phyloP scores from a whole-genome alignment of 331 rosid genomes.

The Stylosanthes scabra region DNA sequence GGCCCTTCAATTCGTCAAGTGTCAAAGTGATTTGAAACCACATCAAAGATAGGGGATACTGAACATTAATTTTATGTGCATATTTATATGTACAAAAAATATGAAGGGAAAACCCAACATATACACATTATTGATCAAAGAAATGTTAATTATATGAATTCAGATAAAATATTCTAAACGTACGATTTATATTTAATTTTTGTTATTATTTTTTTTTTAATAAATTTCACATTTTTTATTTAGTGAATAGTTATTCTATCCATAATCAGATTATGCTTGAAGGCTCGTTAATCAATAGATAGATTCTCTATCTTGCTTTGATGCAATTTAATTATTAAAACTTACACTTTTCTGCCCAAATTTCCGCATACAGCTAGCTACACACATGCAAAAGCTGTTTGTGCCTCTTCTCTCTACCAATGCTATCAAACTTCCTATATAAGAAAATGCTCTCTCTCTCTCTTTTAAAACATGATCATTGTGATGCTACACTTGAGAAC shows the following conservation, averaged over 20 bases:
- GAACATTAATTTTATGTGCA: background rate
- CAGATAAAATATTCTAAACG: no score
- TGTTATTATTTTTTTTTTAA: no score
- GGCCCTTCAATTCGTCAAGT: background rate
- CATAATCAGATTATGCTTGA: no score
- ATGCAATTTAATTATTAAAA: conserved; percentile 37
- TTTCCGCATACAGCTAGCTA: conserved; percentile 37
- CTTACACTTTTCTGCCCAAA: conserved; percentile 22
- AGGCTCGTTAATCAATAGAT: background rate
- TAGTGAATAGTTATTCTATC: no score
- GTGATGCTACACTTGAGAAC: conserved; percentile 4
- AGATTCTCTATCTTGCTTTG: conserved; percentile 37
- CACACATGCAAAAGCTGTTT: conserved; percentile 42
- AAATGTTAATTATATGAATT: no score
- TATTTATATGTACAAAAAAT: background rate
- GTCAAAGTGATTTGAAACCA: background rate
- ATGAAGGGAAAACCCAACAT: background rate
- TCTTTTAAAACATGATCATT: background rate
- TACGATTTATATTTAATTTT: no score
- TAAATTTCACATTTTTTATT: no score
- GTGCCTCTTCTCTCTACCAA: conserved; percentile 15
- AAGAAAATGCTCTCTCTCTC: conserved; percentile 31
- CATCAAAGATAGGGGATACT: background rate
- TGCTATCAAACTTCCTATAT: conserved; percentile 33
- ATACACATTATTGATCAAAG: background rate